Evolutionary conservation across 768 basidiomycete genomes (phyloP).

Genomic region (Erythrobasidium yunnanense): DNA sequence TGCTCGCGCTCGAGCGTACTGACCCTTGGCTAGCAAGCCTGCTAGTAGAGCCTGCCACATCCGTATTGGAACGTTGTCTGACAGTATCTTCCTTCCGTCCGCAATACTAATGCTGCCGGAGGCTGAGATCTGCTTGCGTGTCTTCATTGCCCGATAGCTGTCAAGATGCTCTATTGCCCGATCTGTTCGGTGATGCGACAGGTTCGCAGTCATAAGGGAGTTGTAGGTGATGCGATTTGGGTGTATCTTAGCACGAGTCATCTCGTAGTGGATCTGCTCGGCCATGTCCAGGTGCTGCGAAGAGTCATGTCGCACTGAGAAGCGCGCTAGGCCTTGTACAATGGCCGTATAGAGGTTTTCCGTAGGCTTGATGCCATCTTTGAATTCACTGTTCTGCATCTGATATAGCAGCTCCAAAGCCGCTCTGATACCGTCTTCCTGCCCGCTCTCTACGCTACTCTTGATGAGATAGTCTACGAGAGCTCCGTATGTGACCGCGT

Average conservation of each 20-base stretch:
- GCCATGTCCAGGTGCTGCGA: conserved; percentile 37
- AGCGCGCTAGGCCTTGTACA: conserved; percentile 60
- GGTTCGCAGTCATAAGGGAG: conserved; percentile 58
- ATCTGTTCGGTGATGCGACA: conserved; percentile 46
- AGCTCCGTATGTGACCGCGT: conserved; percentile 62
- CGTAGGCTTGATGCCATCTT: conserved; percentile 48
- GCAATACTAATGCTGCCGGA: no score
- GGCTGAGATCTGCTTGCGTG: neutral
- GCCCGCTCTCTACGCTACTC: conserved; percentile 45
- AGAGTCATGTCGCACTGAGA: conserved; percentile 44
- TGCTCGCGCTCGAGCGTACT: neutral
- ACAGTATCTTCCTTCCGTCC: neutral
- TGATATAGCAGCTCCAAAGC: conserved; percentile 60
- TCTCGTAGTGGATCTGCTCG: conserved; percentile 50
- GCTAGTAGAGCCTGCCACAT: conserved; percentile 18
- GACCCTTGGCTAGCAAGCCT: conserved; percentile 2
- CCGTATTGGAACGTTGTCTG: conserved; percentile 2
- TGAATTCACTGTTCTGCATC: conserved; percentile 52
- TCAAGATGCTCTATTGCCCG: conserved; percentile 13
- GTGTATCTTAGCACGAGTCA: conserved; percentile 51
- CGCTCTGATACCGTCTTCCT: conserved; percentile 47
- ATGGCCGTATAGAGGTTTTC: conserved; percentile 74
- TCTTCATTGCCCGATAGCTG: conserved; percentile 1
- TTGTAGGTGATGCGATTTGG: conserved; percentile 63
- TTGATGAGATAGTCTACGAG: conserved; percentile 67